Conservation (phyloP, 371 early-diverging fungal species). For the Saksenaea oblongispora region DNA sequence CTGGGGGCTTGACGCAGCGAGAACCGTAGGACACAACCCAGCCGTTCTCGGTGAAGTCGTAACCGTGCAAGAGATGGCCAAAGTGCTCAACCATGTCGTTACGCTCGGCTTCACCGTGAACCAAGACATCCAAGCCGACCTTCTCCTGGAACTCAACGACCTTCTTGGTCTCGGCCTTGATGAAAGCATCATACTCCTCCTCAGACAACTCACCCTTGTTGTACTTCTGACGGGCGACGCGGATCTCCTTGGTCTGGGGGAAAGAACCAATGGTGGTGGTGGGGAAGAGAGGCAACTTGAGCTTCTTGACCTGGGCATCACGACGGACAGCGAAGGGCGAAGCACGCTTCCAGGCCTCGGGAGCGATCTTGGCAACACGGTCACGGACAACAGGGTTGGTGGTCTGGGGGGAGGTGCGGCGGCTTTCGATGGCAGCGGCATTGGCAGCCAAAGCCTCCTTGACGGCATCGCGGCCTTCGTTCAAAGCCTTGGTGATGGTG, state of each 20-base stretch:
- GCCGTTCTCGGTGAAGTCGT: conserved; percentile 90
- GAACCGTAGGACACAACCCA: conserved; percentile 98
- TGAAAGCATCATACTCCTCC: conserved; percentile 79
- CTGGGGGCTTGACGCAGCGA: conserved; percentile 92
- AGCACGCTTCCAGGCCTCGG: conserved; percentile 76
- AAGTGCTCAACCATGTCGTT: conserved; percentile 98
- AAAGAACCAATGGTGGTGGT: conserved; percentile 98
- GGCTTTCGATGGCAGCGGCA: conserved; percentile 68
- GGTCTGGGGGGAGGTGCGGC: conserved; percentile 81
- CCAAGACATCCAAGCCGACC: conserved; percentile 89
- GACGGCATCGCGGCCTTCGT: conserved; percentile 66
- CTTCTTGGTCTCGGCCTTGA: conserved; percentile 83
- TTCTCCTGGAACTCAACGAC: conserved; percentile 89
- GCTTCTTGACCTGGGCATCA: conserved; percentile 72
- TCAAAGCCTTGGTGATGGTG: conserved; percentile 72
- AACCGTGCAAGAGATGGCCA: conserved; percentile 81
- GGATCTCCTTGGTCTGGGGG: conserved; percentile 97
- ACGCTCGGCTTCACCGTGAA: conserved; percentile 97
- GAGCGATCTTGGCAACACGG: conserved; percentile 69
- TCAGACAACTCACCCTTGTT: conserved; percentile 79
- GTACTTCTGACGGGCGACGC: conserved; percentile 86
- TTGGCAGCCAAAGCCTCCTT: conserved; percentile 74
- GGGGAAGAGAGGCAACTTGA: conserved; percentile 90
- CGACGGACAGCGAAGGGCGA: conserved; percentile 76
- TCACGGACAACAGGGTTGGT: conserved; percentile 82